Base-by-base conservation (phyloP, 1,284 basidiomycete species). In the Baeospora myosura region DNA sequence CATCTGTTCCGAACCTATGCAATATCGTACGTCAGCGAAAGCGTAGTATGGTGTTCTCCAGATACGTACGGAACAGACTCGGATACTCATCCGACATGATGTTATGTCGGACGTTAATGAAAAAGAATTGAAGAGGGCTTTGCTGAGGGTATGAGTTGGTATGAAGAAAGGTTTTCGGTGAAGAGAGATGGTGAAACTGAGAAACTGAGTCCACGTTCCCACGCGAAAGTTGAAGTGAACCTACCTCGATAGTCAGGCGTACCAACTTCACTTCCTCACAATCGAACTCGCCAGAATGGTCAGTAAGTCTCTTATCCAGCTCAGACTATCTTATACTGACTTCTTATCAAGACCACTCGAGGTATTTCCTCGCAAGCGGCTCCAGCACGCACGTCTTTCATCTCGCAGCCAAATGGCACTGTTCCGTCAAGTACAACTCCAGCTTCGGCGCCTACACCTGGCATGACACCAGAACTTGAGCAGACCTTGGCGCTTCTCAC, bases 1-100 rank as follows among this genome's bases (percentile, higher is more conserved):
- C 94, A 98, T 97, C 70, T 81, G 77, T 68, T 94, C 91, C 71
- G 91, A 95, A 49, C 86, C 91, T 94, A 44, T 18, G 6, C n/a
- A 29, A 6, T 37, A 24, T 42, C 20, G 12, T 28, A 25, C 33
- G 24, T 17, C 10, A 28, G 8, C 20, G 23, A 37, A 20, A 39
- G 16, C 29, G 25, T 16, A 14, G 14, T 25, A 17, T n/a, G 14
- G 29, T 21, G 10, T 39, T 38, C 29, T 16, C 5, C 4, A 39
- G 24, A 10, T 14, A 74, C 81, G 51, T 59, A 92, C 89, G 86
- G 72, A 92, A 84, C 66, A 89, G 66, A 56, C 81, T 88, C 30
- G 89, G 85, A 61, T 88, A 88, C 46, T 86, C 78, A 64, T 81
- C 78, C 51, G n/a, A n/a, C n/a, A n/a, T n/a, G n/a, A n/a, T n/a